Evolutionary conservation across 805 yeast genomes (phyloP).

Genomic region (Metahyphopichia silvanorum): DNA sequence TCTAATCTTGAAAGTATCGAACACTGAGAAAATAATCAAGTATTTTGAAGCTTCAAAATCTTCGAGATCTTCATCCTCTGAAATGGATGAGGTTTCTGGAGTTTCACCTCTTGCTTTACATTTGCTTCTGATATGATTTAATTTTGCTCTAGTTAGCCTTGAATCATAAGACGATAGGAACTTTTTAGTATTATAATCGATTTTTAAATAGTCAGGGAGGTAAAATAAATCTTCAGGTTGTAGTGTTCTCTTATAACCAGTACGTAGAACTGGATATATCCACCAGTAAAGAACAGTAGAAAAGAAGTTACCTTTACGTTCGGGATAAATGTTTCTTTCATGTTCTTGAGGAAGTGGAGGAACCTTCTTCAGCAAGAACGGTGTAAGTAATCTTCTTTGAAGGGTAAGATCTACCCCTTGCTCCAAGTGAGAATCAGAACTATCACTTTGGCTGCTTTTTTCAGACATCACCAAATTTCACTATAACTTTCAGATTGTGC

Average conservation of each 20-base stretch:
- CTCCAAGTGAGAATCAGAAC: too few relatives aligned
- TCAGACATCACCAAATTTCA: too few relatives aligned
- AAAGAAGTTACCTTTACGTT: constrained; percentile 28
- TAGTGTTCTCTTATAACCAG: constrained; percentile 66
- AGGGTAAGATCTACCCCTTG: neutral
- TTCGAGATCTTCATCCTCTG: constrained; percentile 17
- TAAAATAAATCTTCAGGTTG: constrained; percentile 53
- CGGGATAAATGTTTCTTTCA: constrained; percentile 43
- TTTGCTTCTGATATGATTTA: constrained; percentile 17
- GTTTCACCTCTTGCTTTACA: constrained; percentile 18
- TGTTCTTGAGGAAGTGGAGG: constrained; percentile 46
- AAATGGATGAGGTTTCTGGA: constrained; percentile 11
- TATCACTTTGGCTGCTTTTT: too few relatives aligned
- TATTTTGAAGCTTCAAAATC: constrained; percentile 21
- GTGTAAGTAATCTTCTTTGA: constrained; percentile 8
- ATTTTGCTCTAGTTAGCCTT: constrained; percentile 7
- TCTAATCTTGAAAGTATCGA: constrained; percentile 22
- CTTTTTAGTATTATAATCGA: constrained; percentile 19
- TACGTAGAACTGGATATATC: constrained; percentile 55
- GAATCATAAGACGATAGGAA: constrained; percentile 6
- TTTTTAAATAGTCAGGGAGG: constrained; percentile 27
- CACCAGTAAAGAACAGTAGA: constrained; percentile 56
- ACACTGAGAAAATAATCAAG: constrained; percentile 11
- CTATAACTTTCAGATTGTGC: too few relatives aligned
- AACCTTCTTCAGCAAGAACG: constrained; percentile 12